Base-by-base conservation (phyloP, 2,329 filamentous ascomycete genomes). In the Aspergillus unguis region DNA sequence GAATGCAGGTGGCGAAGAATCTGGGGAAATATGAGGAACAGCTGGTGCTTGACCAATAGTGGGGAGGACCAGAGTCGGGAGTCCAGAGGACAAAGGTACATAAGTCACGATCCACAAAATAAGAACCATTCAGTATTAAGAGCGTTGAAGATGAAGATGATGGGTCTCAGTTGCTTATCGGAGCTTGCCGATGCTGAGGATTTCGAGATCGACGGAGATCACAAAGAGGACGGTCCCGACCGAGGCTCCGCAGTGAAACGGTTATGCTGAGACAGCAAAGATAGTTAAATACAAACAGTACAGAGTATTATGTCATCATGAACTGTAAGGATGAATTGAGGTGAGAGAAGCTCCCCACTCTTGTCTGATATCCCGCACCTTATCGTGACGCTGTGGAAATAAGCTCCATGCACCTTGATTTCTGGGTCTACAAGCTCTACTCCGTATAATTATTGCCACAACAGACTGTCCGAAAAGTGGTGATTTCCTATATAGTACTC, bases 41-140 rank as follows among this genome's bases (percentile, higher is more conserved):
- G 40, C 29, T 44, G 36, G 23, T 26, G 41, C 41, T 50, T 17
- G 28, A 28, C 47, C 52, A 50, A 50, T 50, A 50, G 52, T 53
- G 50, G 51, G 45, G 41, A 48, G 36, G n/a, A 36, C 17, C 45
- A 45, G 45, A 35, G 41, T 53, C n/a, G 51, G 50, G 50, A 32
- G 32, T 35, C 6, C 32, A 37, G 29, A 11, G 27, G 17, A n/a
- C 17, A 17, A 17, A 17, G 17, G 27, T 32, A 23, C 43, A 33
- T 44, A 11, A 40, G 44, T 32, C 43, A 48, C n/a, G 43, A 27
- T 41, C 17, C 33, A 8, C 26, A 9, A 17, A 25, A 27, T 29
- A 9, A 23, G 27, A 9, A 6, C 8, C 29, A 29, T 29, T 32
- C 29, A 26, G 32, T 26, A 38, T 38, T 7, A 44, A 25, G 37